Percentiles rank a stretch among this genome's conserved stretches.
These are phyloP conservation scores for Cytidiella melzeri DNA, from an alignment of 768 basidiomycete species.

Conservation along the genomic window DNA sequence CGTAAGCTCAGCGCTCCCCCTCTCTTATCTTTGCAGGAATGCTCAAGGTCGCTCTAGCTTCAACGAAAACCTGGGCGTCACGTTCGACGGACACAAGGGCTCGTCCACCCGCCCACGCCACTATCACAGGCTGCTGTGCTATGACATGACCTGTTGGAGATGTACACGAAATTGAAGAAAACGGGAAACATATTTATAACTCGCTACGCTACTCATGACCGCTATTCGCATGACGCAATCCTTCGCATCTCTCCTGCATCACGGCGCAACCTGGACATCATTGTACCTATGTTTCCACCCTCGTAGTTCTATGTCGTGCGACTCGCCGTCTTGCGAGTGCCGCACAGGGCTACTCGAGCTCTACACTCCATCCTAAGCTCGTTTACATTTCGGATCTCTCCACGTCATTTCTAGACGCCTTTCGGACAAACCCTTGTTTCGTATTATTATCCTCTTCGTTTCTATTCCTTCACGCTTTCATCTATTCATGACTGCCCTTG, in stretches of 20 bases:
- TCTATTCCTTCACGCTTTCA: background rate
- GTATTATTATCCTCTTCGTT: no score
- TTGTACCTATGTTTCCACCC: background rate
- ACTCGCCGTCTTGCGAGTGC: no score
- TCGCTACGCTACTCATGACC: background rate
- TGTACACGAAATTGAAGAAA: background rate
- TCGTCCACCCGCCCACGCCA: background rate
- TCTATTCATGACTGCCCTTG: no score
- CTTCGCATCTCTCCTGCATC: background rate
- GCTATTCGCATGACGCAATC: background rate
- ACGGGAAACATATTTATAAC: background rate
- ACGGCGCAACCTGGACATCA: background rate
- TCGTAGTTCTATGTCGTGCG: no score
- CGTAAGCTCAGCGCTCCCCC: slow-evolving; percentile 14
- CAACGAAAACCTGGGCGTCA: background rate
- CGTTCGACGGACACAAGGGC: background rate
- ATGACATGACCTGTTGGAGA: no score
- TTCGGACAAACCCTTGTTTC: no score
- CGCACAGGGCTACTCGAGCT: no score
- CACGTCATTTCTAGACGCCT: background rate
- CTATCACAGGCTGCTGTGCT: no score
- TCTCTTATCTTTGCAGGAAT: background rate
- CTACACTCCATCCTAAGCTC: no score
- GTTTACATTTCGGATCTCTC: background rate
- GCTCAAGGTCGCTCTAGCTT: background rate